Conservation (phyloP, 1,284 basidiomycete genomes). For the Rhodotorula sp. region DNA sequence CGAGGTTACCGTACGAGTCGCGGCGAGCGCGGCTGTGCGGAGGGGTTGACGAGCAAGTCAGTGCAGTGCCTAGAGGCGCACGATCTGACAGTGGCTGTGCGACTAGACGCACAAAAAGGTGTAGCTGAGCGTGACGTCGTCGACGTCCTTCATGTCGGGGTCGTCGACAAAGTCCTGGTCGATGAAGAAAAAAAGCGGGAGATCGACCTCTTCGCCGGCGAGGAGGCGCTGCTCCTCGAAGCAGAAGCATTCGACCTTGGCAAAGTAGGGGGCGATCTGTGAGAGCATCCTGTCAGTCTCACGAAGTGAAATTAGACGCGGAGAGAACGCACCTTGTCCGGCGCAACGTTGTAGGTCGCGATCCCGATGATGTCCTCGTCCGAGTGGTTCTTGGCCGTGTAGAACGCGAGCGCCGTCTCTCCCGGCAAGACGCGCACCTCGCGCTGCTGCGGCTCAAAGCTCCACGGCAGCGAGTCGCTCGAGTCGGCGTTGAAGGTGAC, state of each 20-base stretch:
- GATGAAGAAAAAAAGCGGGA: slow-evolving; percentile 98
- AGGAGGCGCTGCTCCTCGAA: slow-evolving; percentile 97
- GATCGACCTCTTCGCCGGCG: slow-evolving; percentile 95
- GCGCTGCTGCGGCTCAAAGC: slow-evolving; percentile 86
- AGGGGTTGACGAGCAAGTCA: neutral
- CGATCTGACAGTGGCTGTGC: neutral
- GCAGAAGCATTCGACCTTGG: slow-evolving; percentile 99
- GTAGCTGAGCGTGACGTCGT: slow-evolving; percentile 91
- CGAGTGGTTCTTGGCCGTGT: slow-evolving; percentile 85
- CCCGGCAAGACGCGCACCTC: slow-evolving; percentile 89
- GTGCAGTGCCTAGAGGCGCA: no score
- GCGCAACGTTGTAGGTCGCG: slow-evolving; percentile 96
- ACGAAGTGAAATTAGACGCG: neutral
- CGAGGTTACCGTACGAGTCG: slow-evolving; percentile 39
- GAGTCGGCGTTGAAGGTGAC: slow-evolving; percentile 95
- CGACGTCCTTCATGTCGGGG: slow-evolving; percentile 76
- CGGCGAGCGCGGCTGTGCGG: slow-evolving; percentile 34
- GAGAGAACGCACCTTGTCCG: slow-evolving; percentile 68
- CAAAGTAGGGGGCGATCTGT: slow-evolving; percentile 96
- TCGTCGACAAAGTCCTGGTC: slow-evolving; percentile 89
- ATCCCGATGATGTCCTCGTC: slow-evolving; percentile 93
- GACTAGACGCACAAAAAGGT: slow-evolving; percentile 72
- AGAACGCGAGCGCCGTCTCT: slow-evolving; percentile 95
- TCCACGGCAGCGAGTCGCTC: slow-evolving; percentile 88
- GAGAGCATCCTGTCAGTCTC: neutral